Conservation (phyloP, 2,329 filamentous ascomycete species). For the Ophiosphaerella herpotricha region DNA sequence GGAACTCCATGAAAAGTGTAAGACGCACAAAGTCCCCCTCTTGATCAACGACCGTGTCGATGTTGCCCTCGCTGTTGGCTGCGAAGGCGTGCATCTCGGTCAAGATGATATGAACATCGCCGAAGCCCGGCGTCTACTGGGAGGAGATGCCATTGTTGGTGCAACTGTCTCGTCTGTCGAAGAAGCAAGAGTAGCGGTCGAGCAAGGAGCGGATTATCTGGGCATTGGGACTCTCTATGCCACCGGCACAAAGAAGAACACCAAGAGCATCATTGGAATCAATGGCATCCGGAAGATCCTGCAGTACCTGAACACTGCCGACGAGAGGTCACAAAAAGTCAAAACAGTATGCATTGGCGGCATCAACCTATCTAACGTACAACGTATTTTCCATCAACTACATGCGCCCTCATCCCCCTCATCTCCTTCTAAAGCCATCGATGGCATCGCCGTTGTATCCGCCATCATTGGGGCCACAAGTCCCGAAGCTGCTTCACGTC, state of each 20-base stretch:
- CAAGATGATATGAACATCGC: conserved; percentile 84
- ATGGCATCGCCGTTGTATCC: conserved; percentile 87
- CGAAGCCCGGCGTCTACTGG: conserved; percentile 73
- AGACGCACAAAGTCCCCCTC: conserved; percentile 71
- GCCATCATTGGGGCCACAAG: conserved; percentile 78
- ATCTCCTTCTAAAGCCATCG: conserved; percentile 61
- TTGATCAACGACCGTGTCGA: conserved; percentile 94
- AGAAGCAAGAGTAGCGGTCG: conserved; percentile 74
- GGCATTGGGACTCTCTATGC: conserved; percentile 90
- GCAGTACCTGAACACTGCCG: conserved; percentile 57
- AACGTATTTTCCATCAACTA: conserved; percentile 75
- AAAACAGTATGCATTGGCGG: conserved; percentile 83
- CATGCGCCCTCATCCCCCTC: conserved; percentile 40
- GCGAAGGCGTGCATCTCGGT: conserved; percentile 91
- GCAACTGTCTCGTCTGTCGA: conserved; percentile 77
- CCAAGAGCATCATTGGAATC: conserved; percentile 78
- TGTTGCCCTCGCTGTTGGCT: conserved; percentile 81
- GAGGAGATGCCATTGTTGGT: conserved; percentile 79
- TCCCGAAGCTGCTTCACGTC: conserved; percentile 65
- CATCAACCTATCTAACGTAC: conserved; percentile 76
- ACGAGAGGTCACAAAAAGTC: conserved; percentile 33
- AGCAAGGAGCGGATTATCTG: conserved; percentile 83
- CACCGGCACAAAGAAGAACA: conserved; percentile 81
- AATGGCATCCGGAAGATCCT: conserved; percentile 72
- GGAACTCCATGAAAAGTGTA: conserved; percentile 72